These are phyloP conservation scores for Turnera subulata DNA, from an alignment of 345 rosid genomes.

Conservation along the genomic window DNA sequence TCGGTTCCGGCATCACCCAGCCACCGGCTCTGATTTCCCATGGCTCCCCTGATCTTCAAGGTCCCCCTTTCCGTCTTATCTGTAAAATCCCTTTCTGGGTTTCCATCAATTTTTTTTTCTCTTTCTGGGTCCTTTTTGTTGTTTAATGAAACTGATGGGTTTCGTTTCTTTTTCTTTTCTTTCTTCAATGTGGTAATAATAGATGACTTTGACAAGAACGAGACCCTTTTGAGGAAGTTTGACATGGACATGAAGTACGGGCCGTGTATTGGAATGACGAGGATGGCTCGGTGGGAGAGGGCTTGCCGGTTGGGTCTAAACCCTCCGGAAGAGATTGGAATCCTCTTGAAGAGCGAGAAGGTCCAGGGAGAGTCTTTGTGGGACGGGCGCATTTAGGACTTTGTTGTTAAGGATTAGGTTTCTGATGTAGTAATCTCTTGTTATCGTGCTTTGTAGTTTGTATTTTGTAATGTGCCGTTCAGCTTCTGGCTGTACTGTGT, in stretches of 20 bases:
- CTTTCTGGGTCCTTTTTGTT: not conserved
- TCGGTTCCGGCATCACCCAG: constrained; percentile 7
- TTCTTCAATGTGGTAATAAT: not conserved
- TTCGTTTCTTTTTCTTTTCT: not conserved
- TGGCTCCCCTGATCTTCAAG: constrained; percentile 6
- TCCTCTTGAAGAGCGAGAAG: constrained; percentile 38
- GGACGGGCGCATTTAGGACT: constrained; percentile 38
- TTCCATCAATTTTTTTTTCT: not conserved
- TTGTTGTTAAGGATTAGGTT: not conserved
- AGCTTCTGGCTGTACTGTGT: constrained; percentile 23
- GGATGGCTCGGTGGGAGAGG: constrained; percentile 68
- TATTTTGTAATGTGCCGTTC: not conserved
- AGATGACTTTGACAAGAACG: constrained; percentile 44
- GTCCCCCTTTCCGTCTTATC: not conserved
- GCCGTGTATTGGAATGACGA: constrained; percentile 71
- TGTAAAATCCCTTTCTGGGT: too few species aligned
- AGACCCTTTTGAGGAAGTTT: constrained; percentile 56
- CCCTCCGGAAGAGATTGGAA: constrained; percentile 55
- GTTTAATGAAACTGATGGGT: not conserved
- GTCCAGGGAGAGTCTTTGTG: constrained; percentile 51
- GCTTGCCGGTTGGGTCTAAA: constrained; percentile 57
- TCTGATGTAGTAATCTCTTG: not conserved
- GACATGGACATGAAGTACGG: constrained; percentile 84
- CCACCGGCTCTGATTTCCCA: not conserved
- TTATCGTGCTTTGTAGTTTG: not conserved